phyloP scores from a whole-genome alignment of 345 rosid species.

The Eucalyptus cladocalyx region DNA sequence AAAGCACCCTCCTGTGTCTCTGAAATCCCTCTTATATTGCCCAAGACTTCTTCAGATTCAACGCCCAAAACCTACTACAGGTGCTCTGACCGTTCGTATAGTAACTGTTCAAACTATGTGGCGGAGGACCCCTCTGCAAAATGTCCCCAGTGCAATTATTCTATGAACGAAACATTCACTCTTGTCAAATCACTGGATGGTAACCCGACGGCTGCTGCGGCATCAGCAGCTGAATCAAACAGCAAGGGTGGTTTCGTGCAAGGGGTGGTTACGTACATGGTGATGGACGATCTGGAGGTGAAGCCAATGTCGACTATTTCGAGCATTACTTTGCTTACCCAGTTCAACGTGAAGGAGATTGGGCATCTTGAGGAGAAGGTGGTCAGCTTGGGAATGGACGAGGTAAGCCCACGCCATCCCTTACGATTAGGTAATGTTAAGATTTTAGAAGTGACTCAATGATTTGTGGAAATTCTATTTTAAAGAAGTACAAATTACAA shows the following conservation, averaged over 20 bases:
- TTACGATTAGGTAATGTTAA: neutral
- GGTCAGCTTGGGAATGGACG: neutral
- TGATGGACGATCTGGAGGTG: constrained; percentile 15
- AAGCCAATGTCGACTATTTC: constrained; percentile 15
- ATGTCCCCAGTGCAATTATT: neutral
- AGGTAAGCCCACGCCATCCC: neutral
- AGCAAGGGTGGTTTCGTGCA: neutral
- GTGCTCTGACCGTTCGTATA: neutral
- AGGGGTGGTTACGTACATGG: constrained; percentile 11
- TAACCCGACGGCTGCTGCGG: neutral
- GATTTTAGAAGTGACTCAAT: neutral
- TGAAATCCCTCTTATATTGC: neutral
- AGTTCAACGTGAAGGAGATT: constrained; percentile 3
- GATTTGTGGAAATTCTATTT: no score
- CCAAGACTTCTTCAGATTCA: neutral
- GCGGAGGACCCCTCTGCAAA: neutral
- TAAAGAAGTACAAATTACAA: no score
- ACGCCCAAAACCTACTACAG: neutral
- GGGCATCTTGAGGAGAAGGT: constrained; percentile 1
- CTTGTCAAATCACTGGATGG: neutral
- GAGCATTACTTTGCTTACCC: neutral
- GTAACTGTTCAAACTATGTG: neutral
- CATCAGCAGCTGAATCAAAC: neutral
- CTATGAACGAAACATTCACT: accelerated
- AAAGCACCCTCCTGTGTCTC: neutral